phyloP scores from a whole-genome alignment of 257 asterid species.

The Jasminum sambac region DNA sequence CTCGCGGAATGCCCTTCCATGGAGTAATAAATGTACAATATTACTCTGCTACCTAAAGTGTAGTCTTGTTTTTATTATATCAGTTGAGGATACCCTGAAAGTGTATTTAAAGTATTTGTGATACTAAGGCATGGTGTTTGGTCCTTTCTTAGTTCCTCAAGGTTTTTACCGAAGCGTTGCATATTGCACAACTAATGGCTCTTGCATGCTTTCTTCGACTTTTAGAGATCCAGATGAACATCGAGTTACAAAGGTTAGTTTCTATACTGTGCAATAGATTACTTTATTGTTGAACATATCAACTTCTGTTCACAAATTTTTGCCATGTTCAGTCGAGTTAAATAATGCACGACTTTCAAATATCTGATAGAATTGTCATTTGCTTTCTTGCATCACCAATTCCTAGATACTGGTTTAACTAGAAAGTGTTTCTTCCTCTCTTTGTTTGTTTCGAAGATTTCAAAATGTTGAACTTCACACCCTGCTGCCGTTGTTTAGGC shows the following conservation, averaged over 20 bases:
- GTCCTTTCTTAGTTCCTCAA: slow-evolving; percentile 26
- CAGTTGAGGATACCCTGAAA: background rate
- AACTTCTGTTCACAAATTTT: background rate
- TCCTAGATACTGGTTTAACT: background rate
- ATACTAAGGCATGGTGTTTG: background rate
- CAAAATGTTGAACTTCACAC: slow-evolving; percentile 17
- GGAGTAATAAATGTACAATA: slow-evolving; percentile 22
- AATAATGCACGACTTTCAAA: background rate
- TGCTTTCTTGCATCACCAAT: background rate
- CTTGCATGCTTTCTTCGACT: slow-evolving; percentile 37
- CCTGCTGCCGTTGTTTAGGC: slow-evolving; percentile 39
- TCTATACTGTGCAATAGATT: background rate
- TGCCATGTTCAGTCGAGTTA: background rate
- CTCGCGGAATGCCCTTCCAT: slow-evolving; percentile 6
- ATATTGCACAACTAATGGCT: slow-evolving; percentile 23
- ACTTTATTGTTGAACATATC: background rate
- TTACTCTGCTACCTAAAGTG: background rate
- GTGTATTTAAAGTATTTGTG: background rate
- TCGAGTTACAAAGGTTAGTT: slow-evolving; percentile 32
- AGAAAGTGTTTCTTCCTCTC: background rate
- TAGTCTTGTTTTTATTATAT: background rate
- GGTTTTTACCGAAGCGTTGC: slow-evolving; percentile 24
- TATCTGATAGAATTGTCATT: background rate
- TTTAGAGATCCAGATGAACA: slow-evolving; percentile 22
- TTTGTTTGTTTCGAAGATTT: background rate